These are phyloP conservation scores for Trametopsis cervina DNA, from an alignment of 768 basidiomycete species.

Conservation along the genomic window DNA sequence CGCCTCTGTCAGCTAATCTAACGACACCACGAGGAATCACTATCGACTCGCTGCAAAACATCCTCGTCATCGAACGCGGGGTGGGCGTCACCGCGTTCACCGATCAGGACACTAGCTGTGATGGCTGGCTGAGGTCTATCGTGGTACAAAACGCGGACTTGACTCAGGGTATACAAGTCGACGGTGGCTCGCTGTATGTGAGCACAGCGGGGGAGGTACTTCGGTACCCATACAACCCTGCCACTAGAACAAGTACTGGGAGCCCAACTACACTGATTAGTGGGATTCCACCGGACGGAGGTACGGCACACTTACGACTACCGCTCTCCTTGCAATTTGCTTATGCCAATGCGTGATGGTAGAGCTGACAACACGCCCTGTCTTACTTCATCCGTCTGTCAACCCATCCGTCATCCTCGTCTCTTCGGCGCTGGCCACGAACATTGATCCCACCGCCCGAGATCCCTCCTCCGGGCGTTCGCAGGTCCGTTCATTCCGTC, in stretches of 20 bases:
- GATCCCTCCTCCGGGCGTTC: slow-evolving; percentile 37
- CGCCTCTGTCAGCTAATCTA: slow-evolving; percentile 34
- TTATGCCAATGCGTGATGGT: neutral
- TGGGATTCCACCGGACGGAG: slow-evolving; percentile 35
- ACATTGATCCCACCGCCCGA: slow-evolving; percentile 37
- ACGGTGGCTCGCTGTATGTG: slow-evolving; percentile 29
- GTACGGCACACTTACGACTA: slow-evolving; percentile 17
- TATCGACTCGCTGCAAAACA: slow-evolving; percentile 28
- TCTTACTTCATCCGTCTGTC: slow-evolving; percentile 26
- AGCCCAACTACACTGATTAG: slow-evolving; percentile 16
- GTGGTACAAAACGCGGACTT: slow-evolving; percentile 30
- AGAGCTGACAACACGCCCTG: slow-evolving; percentile 38
- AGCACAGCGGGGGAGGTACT: slow-evolving; percentile 32
- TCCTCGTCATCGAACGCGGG: slow-evolving; percentile 13
- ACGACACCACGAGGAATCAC: slow-evolving; percentile 36
- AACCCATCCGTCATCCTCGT: slow-evolving; percentile 27
- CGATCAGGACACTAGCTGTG: slow-evolving; percentile 23
- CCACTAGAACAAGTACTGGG: slow-evolving; percentile 22
- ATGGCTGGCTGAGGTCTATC: slow-evolving; percentile 32
- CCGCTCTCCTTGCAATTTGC: neutral
- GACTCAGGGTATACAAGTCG: slow-evolving; percentile 38
- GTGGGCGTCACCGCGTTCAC: slow-evolving; percentile 28
- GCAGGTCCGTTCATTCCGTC: slow-evolving; percentile 28
- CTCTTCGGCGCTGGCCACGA: slow-evolving; percentile 31
- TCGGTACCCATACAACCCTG: slow-evolving; percentile 30